Evolutionary conservation across 176 grass and related monocot genomes (phyloP), one percentile per base, ranked within the genome.

Genomic region (Aegilops bicornis): DNA sequence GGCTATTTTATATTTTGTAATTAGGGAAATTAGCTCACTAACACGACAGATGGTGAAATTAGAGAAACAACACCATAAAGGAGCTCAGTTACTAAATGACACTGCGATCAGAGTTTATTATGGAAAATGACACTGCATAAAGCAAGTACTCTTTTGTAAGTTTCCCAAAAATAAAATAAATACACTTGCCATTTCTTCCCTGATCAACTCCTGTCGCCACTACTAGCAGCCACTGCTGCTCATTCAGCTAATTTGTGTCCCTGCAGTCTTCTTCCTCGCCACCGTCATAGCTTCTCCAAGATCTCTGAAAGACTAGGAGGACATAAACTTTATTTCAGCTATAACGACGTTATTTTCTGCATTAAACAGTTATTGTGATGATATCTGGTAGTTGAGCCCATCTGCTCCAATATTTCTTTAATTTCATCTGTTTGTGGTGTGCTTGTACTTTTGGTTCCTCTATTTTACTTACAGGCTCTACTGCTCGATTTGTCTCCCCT

Each of bases 11-110:
- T 76, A 76, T 76, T 50, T 69, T 86, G 11, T 50, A 65, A 42
- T 39, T 80, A 14, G 5, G 17, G 61, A 80, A 30, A 45, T 17
- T 69, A 82, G 33, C 70, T 76, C 73, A 27, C 69, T 82, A 77
- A 76, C 16, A 56, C 24, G 24, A 13, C 48, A 59, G 16, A 22
- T 67, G 25, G 54, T 30, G 60, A 82, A 81, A 64, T n/a, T 78
- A 56, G 15, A 54, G 68, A 78, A 64, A 29, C 33, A 54, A 33
- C 68, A 13, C 4, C 6, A 14, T 29, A 25, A 79, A n/a, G 58
- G 56, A 87, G 79, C 39, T 62, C n/a, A 43, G n/a, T 48, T 87
- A 62, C 56, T 81, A 39, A 33, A 74, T 75, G 69, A 75, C 29
- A 87, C 81, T 15, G 5, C 29, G 20, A 39, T 52, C 22, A 79